Evolutionary conservation across 1,284 basidiomycete genomes (phyloP), one percentile per base, ranked within the genome.

Genomic region (Boletus sp.): DNA sequence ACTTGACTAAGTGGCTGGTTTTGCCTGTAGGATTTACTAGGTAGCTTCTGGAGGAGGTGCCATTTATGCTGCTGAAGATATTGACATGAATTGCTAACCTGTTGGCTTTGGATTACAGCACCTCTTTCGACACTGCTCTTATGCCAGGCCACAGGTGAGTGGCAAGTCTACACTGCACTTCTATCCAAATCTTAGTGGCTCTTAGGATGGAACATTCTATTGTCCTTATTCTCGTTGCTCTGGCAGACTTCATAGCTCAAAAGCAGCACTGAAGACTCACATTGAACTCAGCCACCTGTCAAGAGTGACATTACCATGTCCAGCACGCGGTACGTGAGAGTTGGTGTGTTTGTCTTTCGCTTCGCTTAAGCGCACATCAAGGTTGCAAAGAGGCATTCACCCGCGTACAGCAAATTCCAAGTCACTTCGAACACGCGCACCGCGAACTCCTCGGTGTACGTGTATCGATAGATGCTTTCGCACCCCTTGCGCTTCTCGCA

Each of bases 271-370:
- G 29, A 63, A 53, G 34, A 49, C 41, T 1, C 62, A 65, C 33
- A 43, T 68, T 2, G 61, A 68, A 27, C 54, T 68, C 17, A 65
- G 62, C 26, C 62, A 65, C 35, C 7, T 65, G 22, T 67, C 62
- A n/a, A 54, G 62, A 20, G 46, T 66, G 5, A 30, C 54, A 14
- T 23, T 68, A 10, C 36, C 32, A 25, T 65, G 62, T 46, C 66
- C 60, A 0, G 51, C 51, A 2, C 49, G 46, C 14, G 56, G 62
- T 64, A 52, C 1, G 63, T 57, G 39, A 26, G 13, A 29, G 16
- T 29, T 3, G 2, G 20, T 5, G 4, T 16, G 2, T 30, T 29
- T 36, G n/a, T 22, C 20, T 29, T 20, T 46, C 20, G 20, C 34
- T 20, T 25, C 12, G 16, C 48, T 49, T 9, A 57, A 5, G 19